Conservation (phyloP, 768 basidiomycete genomes). For the Kwoniella europaea region DNA sequence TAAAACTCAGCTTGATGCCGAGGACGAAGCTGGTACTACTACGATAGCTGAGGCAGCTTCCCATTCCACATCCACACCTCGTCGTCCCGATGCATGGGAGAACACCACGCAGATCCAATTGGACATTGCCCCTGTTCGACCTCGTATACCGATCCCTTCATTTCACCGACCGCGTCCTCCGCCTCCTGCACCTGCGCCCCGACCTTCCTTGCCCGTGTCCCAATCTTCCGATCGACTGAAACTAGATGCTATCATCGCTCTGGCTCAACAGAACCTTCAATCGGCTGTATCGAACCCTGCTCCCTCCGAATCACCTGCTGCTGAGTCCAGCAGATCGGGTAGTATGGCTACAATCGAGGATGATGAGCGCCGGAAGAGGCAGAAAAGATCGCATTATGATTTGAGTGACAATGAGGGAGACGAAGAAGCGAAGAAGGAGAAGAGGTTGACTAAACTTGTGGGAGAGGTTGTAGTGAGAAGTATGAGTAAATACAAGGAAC, state of each 20-base stretch:
- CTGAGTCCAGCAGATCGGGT: conserved; percentile 37
- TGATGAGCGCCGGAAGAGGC: conserved; percentile 63
- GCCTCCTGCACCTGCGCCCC: conserved; percentile 19
- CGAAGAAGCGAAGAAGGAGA: conserved; percentile 64
- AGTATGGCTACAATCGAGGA: conserved; percentile 24
- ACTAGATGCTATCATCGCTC: conserved; percentile 59
- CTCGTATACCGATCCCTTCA: conserved; percentile 31
- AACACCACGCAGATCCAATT: conserved; percentile 36
- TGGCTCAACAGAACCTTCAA: conserved; percentile 51
- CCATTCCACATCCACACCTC: conserved; percentile 20
- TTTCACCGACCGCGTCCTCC: conserved; percentile 44
- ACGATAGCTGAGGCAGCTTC: conserved; percentile 45
- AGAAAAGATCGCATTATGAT: conserved; percentile 28
- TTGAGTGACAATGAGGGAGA: conserved; percentile 2
- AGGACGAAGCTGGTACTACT: conserved; percentile 51
- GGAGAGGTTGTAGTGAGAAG: conserved; percentile 87
- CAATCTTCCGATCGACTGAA: conserved; percentile 32
- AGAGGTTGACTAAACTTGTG: conserved; percentile 78
- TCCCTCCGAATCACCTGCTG: conserved; percentile 29
- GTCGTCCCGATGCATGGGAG: conserved; percentile 43
- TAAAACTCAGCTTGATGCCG: conserved; percentile 44
- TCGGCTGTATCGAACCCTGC: conserved; percentile 20
- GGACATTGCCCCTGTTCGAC: conserved; percentile 44
- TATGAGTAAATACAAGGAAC: conserved; percentile 84
- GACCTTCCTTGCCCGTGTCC: conserved; percentile 18